Base-by-base conservation (phyloP, 805 yeast genomes). In the Kluyveromyces wickerhamii region DNA sequence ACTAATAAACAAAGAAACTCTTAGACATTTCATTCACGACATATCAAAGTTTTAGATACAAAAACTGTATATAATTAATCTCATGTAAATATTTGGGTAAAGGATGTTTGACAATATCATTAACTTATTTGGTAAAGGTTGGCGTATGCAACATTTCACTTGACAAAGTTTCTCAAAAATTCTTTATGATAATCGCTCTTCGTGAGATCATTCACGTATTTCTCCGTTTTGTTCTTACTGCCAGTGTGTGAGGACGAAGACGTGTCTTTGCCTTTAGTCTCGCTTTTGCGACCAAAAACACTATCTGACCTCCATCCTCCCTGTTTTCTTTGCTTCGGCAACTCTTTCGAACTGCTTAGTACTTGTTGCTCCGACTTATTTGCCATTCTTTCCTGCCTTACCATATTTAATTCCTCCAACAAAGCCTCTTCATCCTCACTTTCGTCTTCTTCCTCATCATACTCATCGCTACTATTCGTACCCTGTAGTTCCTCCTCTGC, bases 371-470 rank as follows among this genome's bases (percentile, higher is more conserved):
- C 45, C 17, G 49, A 39, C 33, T 41, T 48, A 17, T 47, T 47
- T 21, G 47, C 47, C 37, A 55, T 55, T 27, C 57, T 49, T 41
- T 63, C 68, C 29, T 49, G 47, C 35, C 59, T 61, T 19, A 69
- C 49, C 37, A 60, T 60, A 25, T 57, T 62, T 22, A 67, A 46
- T 38, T 69, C 72, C 37, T 47, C 42, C 19, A 66, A 27, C 4
- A 69, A 49, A n/a, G 57, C 76, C n/a, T 57, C 71, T 21, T 63
- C 67, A 10, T 62, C 63, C 7, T 44, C 54, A 6, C 48, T 50
- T 12, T 43, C 49, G 10, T 48, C 46, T 14, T 56, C 61, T 22
- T 54, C 63, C 17, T 57, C 63, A 6, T 58, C 63, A 6, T 37
- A 32, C n/a, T 48, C 57, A 16, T 46, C 62, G 10, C 50, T 65